Conservation (phyloP, 257 asterid genomes). For the Agastache rugosa region DNA sequence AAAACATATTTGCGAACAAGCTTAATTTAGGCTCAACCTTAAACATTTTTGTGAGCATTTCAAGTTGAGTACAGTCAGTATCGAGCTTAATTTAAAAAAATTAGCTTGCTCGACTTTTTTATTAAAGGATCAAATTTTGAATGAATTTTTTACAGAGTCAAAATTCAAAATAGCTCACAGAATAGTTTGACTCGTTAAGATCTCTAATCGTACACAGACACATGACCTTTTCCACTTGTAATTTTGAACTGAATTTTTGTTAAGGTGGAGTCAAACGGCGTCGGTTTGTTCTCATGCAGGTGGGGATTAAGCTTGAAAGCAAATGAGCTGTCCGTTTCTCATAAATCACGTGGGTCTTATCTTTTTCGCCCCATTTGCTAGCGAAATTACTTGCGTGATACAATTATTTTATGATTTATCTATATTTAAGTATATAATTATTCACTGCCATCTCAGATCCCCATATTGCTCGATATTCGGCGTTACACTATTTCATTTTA, state of each 20-base stretch:
- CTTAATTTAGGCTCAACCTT: too few species aligned
- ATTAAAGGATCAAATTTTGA: too few species aligned
- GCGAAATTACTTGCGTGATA: neutral
- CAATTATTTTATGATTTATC: neutral
- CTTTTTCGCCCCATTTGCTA: conserved; percentile 1
- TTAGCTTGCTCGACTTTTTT: too few species aligned
- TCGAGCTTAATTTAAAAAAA: too few species aligned
- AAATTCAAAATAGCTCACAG: too few species aligned
- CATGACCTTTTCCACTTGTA: too few species aligned
- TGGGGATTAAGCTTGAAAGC: neutral
- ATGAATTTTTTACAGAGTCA: too few species aligned
- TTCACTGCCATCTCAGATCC: conserved; percentile 24
- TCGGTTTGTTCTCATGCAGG: conserved; percentile 2
- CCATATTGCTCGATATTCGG: conserved; percentile 9
- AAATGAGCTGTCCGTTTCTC: conserved; percentile 42
- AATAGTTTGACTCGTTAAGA: too few species aligned
- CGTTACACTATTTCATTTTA: neutral
- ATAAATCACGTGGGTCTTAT: conserved; percentile 43
- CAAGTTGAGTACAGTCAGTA: too few species aligned
- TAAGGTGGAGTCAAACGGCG: conserved; percentile 11
- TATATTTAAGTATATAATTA: neutral
- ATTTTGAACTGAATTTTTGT: neutral
- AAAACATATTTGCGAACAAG: too few species aligned
- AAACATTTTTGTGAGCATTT: too few species aligned
- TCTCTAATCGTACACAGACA: too few species aligned